These are phyloP conservation scores for Plantago ovata DNA, from an alignment of 257 asterid genomes.

Conservation along the genomic window DNA sequence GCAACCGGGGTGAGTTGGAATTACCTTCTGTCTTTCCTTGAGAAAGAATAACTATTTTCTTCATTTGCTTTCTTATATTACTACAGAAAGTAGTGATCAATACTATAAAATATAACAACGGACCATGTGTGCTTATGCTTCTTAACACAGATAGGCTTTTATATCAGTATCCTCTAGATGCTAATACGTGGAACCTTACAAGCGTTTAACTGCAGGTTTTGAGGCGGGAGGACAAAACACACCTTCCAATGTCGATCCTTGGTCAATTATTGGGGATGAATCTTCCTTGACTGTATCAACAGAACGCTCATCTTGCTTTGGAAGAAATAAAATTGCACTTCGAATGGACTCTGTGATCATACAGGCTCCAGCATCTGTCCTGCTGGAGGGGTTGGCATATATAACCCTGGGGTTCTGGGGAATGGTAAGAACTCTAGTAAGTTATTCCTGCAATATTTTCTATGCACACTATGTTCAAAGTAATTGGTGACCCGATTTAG, in stretches of 20 bases:
- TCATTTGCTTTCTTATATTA: background rate
- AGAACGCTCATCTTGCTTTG: conserved; percentile 85
- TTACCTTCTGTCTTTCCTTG: conserved; percentile 18
- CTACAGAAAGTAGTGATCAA: background rate
- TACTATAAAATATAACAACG: background rate
- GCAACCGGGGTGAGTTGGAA: conserved; percentile 74
- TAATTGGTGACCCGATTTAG: no score
- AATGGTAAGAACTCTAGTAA: conserved; percentile 68
- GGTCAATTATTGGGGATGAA: conserved; percentile 83
- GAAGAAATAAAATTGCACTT: conserved; percentile 80
- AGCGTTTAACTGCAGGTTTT: conserved; percentile 56
- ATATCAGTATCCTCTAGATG: background rate
- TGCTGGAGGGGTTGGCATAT: conserved; percentile 86
- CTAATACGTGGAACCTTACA: conserved; percentile 14
- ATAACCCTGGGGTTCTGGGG: conserved; percentile 99
- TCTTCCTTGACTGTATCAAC: conserved; percentile 66
- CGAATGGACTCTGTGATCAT: conserved; percentile 65
- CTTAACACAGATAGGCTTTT: background rate
- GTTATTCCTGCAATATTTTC: no score
- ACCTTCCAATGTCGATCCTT: conserved; percentile 93
- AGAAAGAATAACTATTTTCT: background rate
- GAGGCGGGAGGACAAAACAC: conserved; percentile 94
- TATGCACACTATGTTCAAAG: no score
- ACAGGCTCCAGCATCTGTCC: conserved; percentile 60
- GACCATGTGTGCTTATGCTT: background rate